Percentiles rank a stretch among this genome's conserved stretches.
These are phyloP conservation scores for Lathyrus aphaca DNA, from an alignment of 306 rosid species.

Conservation along the genomic window DNA sequence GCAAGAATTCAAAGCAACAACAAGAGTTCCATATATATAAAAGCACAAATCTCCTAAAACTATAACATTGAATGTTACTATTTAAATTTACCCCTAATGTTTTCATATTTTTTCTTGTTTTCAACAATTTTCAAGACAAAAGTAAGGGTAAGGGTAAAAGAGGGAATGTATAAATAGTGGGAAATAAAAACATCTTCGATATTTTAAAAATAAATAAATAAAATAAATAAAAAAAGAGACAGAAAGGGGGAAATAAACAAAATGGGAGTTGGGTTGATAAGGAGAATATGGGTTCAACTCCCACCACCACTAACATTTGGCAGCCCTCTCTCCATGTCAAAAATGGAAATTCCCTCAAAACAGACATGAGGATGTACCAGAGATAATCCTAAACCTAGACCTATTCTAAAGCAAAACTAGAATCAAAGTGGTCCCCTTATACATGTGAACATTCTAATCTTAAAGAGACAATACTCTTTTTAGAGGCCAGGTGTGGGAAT, in stretches of 20 bases:
- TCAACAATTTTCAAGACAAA: too few relatives aligned
- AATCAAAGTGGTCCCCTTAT: slow-evolving; percentile 19
- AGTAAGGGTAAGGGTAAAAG: not conserved
- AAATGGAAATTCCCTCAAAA: not conserved
- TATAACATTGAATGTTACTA: too few relatives aligned
- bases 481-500: slow-evolving; percentile 14
- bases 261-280: not conserved
- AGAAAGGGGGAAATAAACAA: not conserved
- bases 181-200: not conserved
- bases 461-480: slow-evolving; percentile 15
- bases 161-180: slow-evolving; percentile 4
- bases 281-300: not conserved
- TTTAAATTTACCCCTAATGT: too few relatives aligned
- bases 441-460: slow-evolving; percentile 18
- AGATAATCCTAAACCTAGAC: not conserved
- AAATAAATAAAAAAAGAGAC: not conserved
- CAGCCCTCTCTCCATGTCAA: slow-evolving; percentile 13
- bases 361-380: not conserved
- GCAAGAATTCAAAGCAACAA: too few relatives aligned
- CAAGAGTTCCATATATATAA: too few relatives aligned
- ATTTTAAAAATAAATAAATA: too few relatives aligned
- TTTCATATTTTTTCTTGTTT: too few relatives aligned
- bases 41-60: too few relatives aligned
- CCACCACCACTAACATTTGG: not conserved
- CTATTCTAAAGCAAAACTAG: slow-evolving; percentile 6